These are phyloP conservation scores for Fraxinus angustifolia DNA, from an alignment of 305 asterid genomes.

Conservation along the genomic window DNA sequence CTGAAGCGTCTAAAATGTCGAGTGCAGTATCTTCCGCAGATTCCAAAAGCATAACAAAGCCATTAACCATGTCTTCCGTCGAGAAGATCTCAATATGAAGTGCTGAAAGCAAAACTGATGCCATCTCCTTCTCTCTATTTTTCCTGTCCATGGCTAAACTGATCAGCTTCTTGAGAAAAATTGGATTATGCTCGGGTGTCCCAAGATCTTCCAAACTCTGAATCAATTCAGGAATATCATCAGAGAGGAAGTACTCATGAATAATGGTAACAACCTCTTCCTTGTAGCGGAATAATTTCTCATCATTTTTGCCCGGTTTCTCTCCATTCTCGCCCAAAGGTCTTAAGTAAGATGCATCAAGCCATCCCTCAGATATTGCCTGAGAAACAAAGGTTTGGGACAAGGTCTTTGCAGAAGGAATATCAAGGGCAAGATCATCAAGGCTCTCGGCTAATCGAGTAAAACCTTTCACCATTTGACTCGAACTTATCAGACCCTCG, in stretches of 20 bases:
- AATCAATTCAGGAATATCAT: conserved; percentile 89
- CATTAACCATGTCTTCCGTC: conserved; percentile 76
- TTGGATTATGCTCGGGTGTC: conserved; percentile 63
- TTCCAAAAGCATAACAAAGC: conserved; percentile 81
- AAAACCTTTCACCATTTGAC: conserved; percentile 79
- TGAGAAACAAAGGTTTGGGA: conserved; percentile 48
- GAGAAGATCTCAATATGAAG: conserved; percentile 83
- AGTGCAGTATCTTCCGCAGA: conserved; percentile 92
- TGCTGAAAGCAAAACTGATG: conserved; percentile 83
- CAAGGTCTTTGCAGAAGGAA: conserved; percentile 61
- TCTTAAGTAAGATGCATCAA: conserved; percentile 50
- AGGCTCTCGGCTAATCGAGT: conserved; percentile 63
- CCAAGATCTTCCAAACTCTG: conserved; percentile 74
- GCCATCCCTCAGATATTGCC: conserved; percentile 79
- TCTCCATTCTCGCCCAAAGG: conserved; percentile 39
- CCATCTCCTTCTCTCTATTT: conserved; percentile 94
- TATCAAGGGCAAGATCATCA: conserved; percentile 81
- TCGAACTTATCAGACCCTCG: conserved; percentile 77
- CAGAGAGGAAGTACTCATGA: conserved; percentile 76
- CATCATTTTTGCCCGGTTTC: conserved; percentile 35
- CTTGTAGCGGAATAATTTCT: conserved; percentile 53
- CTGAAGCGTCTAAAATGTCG: conserved; percentile 83
- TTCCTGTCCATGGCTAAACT: conserved; percentile 91
- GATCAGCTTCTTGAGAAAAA: conserved; percentile 77
- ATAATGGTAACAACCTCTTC: conserved; percentile 61